Conservation (phyloP, 768 basidiomycete species). For the Stropharia rugosoannulata region DNA sequence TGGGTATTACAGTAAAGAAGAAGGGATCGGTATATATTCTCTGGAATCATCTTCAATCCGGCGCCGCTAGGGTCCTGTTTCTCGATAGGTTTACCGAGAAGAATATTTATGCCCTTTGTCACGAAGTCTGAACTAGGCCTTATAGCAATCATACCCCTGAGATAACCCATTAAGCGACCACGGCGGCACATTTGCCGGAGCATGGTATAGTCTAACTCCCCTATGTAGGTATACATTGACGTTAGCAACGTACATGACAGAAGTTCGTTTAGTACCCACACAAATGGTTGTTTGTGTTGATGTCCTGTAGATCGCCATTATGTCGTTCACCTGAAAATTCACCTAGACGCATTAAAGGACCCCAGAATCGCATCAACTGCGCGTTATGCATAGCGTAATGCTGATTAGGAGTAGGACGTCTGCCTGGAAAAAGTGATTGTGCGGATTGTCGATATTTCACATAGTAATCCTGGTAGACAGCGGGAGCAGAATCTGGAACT, state of each 20-base stretch:
- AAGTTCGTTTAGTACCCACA: conserved; percentile 7
- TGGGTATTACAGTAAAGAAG: no score
- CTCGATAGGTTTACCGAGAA: no score
- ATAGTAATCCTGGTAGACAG: conserved; percentile 16
- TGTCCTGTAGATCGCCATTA: conserved; percentile 19
- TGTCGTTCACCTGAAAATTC: conserved; percentile 17
- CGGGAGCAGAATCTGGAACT: conserved; percentile 6
- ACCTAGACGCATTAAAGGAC: conserved; percentile 16
- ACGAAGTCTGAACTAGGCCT: no score
- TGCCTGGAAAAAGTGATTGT: conserved; percentile 15
- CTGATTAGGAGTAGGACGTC: conserved; percentile 20
- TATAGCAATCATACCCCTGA: no score
- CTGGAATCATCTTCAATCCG: no score
- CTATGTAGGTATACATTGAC: conserved; percentile 3
- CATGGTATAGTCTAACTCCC: conserved; percentile 24
- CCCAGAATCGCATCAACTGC: conserved; percentile 18
- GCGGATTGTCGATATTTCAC: conserved; percentile 17
- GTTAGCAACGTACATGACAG: background rate
- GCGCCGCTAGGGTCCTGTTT: no score
- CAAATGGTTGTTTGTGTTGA: conserved; percentile 19
- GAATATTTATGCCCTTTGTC: no score
- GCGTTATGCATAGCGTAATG: conserved; percentile 24
- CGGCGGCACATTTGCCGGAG: conserved; percentile 16
- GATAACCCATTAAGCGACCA: conserved; percentile 9
- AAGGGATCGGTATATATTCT: no score